Evolutionary conservation across 495 filamentous ascomycete genomes (phyloP).

Genomic region (Hypoxylon trugodes): DNA sequence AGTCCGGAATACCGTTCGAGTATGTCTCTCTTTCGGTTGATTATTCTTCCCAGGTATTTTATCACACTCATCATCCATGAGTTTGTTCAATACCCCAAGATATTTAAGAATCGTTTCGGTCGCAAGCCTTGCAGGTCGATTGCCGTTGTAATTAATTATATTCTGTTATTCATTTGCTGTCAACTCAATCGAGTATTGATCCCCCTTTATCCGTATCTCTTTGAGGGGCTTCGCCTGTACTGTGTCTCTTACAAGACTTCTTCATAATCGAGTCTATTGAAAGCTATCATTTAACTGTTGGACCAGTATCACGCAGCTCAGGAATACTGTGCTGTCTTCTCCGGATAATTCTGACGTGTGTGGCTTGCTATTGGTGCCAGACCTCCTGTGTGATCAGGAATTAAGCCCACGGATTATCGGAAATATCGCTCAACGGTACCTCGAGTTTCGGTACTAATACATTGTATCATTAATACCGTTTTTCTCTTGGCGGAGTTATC

Average conservation of each 20-base stretch:
- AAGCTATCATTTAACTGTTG: background rate
- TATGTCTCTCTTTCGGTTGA: too few species aligned
- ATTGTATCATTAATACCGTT: background rate
- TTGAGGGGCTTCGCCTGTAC: slow-evolving; percentile 2
- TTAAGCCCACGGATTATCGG: background rate
- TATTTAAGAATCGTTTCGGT: too few species aligned
- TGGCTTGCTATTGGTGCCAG: background rate
- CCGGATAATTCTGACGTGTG: background rate
- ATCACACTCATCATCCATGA: too few species aligned
- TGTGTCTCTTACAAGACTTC: background rate
- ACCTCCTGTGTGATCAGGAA: background rate
- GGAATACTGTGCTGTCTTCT: background rate
- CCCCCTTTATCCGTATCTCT: background rate
- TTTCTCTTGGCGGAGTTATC: background rate
- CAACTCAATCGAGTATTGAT: too few species aligned
- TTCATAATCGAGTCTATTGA: background rate
- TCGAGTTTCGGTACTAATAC: background rate
- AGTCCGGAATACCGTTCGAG: too few species aligned
- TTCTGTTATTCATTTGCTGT: too few species aligned
- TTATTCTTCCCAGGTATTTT: too few species aligned
- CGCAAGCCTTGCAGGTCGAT: too few species aligned
- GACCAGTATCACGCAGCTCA: background rate
- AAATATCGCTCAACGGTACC: background rate
- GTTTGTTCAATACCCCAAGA: too few species aligned
- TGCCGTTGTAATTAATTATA: too few species aligned